Percentiles rank a stretch among this genome's conserved stretches.
phyloP scores from a whole-genome alignment of 2,329 filamentous ascomycete species.

The Acrocalymma vagum region DNA sequence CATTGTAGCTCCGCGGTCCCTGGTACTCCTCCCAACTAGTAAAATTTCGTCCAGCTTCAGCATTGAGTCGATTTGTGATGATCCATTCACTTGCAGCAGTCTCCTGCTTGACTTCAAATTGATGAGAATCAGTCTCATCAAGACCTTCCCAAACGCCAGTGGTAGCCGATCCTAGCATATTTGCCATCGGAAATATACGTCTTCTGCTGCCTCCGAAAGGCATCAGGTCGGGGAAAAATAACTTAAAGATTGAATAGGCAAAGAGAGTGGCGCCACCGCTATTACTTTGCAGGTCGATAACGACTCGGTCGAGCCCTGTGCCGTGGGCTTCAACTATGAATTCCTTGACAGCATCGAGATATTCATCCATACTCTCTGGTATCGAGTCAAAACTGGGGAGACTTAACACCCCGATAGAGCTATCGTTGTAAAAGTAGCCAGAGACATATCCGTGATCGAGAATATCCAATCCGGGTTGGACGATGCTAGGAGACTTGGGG shows the following conservation, averaged over 20 bases:
- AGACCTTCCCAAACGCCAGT: too few species aligned
- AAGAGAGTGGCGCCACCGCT: slow-evolving; percentile 56
- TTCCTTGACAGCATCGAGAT: slow-evolving; percentile 35
- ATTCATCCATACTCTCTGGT: slow-evolving; percentile 12
- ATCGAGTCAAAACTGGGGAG: slow-evolving; percentile 45
- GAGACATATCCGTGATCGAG: slow-evolving; percentile 30
- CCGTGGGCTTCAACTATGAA: slow-evolving; percentile 55
- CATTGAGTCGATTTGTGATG: slow-evolving; percentile 19
- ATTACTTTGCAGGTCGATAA: slow-evolving; percentile 69
- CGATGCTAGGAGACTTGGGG: slow-evolving; percentile 23
- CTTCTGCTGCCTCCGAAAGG: slow-evolving; percentile 54
- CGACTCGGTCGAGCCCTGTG: slow-evolving; percentile 60
- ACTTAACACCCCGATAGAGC: slow-evolving; percentile 51
- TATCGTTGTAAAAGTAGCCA: slow-evolving; percentile 52
- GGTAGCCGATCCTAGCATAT: slow-evolving; percentile 12
- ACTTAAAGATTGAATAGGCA: slow-evolving; percentile 51
- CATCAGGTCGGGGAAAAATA: slow-evolving; percentile 55
- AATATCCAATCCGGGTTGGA: slow-evolving; percentile 23
- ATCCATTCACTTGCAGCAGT: slow-evolving; percentile 16
- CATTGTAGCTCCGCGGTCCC: slow-evolving; percentile 14
- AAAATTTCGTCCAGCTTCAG: slow-evolving; percentile 39
- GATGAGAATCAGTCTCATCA: too few species aligned
- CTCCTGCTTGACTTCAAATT: slow-evolving; percentile 12
- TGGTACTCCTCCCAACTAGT: slow-evolving; percentile 51
- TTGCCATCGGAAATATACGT: slow-evolving; percentile 47